Base-by-base conservation (phyloP, 192 early-diverging fungal genomes). In the Coemansia javaensis region DNA sequence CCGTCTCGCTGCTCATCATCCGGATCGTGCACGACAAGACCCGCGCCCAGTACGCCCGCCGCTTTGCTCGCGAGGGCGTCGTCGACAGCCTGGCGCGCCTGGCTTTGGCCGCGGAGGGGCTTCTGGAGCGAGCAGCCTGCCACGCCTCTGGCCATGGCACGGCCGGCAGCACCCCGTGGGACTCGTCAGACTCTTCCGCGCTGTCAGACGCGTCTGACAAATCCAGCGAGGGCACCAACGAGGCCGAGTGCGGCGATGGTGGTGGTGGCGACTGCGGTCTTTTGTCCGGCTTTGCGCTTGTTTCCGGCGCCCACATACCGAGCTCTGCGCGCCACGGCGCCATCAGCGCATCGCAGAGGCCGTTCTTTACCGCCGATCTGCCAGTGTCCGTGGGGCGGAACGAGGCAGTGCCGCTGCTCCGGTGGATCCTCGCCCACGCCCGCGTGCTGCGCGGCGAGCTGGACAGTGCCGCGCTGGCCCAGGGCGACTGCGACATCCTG, bases 31-130 rank as follows among this genome's bases (percentile, higher is more conserved):
- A 87, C 36, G 70, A 75, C 11, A 85, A 81, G 47, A 67, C 87
- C 12, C 84, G 86, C 0, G 57, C 65, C 2, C 16, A 58, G 5
- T 90, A 84, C 55, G 47, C 52, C 9, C 54, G 45, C 7, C 74
- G 75, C 44, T 86, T 95, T 60, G 63, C 78, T 28, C 69, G 89
- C 17, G 92, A 93, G 44, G 92, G 92, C 3, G 82, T 90, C 4
- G 50, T 79, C 2, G 74, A 79, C 44, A 81, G 83, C 34, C 66
- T 93, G 34, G 57, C 53, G 5, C 66, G 77, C 44, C 41, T 86
- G 10, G 53, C 49, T 5, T 49, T 42, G 17, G 25, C 6, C 4
- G 43, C 49, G 13, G 45, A 41, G 5, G 22, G 12, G 5, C 4
- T 41, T 3, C 32, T 48, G 17, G 42, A 18, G 24, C 24, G 16